Percentiles rank a stretch among this genome's conserved stretches.
phyloP scores from a whole-genome alignment of 352 stramenopile genomes.

The Aphanomyces cochlioides region DNA sequence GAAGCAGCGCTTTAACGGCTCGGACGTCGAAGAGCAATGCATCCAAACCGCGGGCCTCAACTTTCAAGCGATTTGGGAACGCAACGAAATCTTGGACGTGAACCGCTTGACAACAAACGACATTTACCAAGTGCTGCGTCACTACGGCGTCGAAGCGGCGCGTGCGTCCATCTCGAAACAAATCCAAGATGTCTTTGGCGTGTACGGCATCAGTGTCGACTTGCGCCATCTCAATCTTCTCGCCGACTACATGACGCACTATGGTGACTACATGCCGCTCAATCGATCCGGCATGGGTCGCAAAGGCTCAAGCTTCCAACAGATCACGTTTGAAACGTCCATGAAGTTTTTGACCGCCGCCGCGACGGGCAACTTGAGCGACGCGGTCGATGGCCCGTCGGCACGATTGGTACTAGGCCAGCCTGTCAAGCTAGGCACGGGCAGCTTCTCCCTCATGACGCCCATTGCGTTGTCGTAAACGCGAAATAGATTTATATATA shows the following conservation, averaged over 20 bases:
- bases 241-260: constrained; percentile 99
- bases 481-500: constrained; percentile 4
- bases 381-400: constrained; percentile 92
- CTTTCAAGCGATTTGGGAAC: constrained; percentile 97
- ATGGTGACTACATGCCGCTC: constrained; percentile 95
- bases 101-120: constrained; percentile 97
- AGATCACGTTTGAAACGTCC: constrained; percentile 99
- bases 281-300: constrained; percentile 98
- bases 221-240: constrained; percentile 97
- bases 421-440: constrained; percentile 93
- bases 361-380: constrained; percentile 84
- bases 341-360: constrained; percentile 97
- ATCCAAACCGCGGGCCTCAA: constrained; percentile 97
- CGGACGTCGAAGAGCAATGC: constrained; percentile 77
- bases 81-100: constrained; percentile 90
- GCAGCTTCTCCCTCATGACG: constrained; percentile 93
- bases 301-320: constrained; percentile 94
- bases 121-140: constrained; percentile 94
- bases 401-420: constrained; percentile 94
- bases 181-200: constrained; percentile 98
- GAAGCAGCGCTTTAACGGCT: constrained; percentile 77
- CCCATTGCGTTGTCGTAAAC: constrained; percentile 51
- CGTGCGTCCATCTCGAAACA: constrained; percentile 97
- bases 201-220: constrained; percentile 99
- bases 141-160: constrained; percentile 98